Percentiles rank a stretch among this genome's conserved stretches.
These are phyloP conservation scores for Penicillium paxilli DNA, from an alignment of 495 filamentous ascomycete genomes.

Conservation along the genomic window DNA sequence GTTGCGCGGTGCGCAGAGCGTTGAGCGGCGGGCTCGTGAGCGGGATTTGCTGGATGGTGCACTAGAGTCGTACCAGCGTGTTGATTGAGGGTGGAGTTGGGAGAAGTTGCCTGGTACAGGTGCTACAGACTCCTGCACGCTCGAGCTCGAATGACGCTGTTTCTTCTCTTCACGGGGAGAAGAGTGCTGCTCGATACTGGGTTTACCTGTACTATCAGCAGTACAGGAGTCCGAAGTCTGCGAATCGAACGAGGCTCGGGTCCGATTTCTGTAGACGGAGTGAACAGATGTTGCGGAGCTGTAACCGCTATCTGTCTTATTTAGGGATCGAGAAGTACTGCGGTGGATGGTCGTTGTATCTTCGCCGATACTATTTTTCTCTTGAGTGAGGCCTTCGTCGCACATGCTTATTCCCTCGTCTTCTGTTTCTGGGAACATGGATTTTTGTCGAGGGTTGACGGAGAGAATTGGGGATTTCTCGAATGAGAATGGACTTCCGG, in stretches of 20 bases:
- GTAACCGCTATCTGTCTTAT: constrained; percentile 45
- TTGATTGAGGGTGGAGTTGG: constrained; percentile 9
- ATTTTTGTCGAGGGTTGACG: neutral
- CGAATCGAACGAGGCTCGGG: constrained; percentile 30
- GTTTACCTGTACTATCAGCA: constrained; percentile 11
- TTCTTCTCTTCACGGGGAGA: neutral
- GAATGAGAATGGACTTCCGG: constrained; percentile 41
- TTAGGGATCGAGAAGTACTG: constrained; percentile 27
- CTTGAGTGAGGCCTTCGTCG: constrained; percentile 13
- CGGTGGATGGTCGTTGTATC: constrained; percentile 2
- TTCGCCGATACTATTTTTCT: constrained; percentile 19
- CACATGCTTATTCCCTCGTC: constrained; percentile 33
- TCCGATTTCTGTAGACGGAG: constrained; percentile 27
- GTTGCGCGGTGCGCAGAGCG: constrained; percentile 26
- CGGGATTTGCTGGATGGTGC: constrained; percentile 2
- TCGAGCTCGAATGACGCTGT: constrained; percentile 23
- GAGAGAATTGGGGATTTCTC: constrained; percentile 33
- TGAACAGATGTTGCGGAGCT: constrained; percentile 39
- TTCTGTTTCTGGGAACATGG: constrained; percentile 20
- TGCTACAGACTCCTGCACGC: no score
- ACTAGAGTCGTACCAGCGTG: constrained; percentile 25
- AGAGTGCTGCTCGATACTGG: neutral
- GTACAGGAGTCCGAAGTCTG: constrained; percentile 22
- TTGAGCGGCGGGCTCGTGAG: constrained; percentile 20
- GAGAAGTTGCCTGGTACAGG: constrained; percentile 19